Evolutionary conservation across 345 rosid species (phyloP), one percentile per base, ranked within the genome.

Genomic region (Lepidium didymum): DNA sequence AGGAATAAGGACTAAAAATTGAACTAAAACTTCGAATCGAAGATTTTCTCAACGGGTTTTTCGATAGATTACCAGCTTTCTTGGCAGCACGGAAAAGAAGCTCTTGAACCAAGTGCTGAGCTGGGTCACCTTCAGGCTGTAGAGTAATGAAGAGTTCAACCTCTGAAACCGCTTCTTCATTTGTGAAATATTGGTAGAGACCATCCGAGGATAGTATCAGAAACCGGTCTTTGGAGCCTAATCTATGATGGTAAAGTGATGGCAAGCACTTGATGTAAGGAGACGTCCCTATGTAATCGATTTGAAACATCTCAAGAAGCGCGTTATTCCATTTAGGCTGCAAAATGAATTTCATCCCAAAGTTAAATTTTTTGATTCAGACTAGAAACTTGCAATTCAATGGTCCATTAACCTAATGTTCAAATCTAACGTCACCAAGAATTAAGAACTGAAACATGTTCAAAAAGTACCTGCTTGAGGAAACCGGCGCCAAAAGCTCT

Each of bases 61-160:
- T 42, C 16, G 36, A 44, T 59, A 23, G 36, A 7, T 53, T 89
- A 94, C 99, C 99, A 5, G 99, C 97, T 87, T 89, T 94, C 81
- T 91, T 86, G 4, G 99, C 97, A 31, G 99, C 99, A 4, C 97
- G 96, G 70, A 87, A 89, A 35, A 94, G 78, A 35, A 87, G 88
- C 68, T 91, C 90, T 79, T 94, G 96, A 3, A 94, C 79, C 51
- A 94, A 87, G 70, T 94, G 99, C 67, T 91, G 97, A 0, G 99
- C 99, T 11, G 99, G 99, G 77, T 94, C 99, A 37, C 99, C 99
- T 77, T 91, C 97, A 2, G 99, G 99, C 72, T 94, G 96, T 67
- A 91, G 58, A 7, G 82, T 19, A 49, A 94, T 84, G 86, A 91
- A 94, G 62, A 84, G 90, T 59, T 94, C 93, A 4, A 94, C 97